Percentiles rank a stretch among this genome's conserved stretches.
Conservation (phyloP, 345 rosid genomes). For the Boechera retrofracta region DNA sequence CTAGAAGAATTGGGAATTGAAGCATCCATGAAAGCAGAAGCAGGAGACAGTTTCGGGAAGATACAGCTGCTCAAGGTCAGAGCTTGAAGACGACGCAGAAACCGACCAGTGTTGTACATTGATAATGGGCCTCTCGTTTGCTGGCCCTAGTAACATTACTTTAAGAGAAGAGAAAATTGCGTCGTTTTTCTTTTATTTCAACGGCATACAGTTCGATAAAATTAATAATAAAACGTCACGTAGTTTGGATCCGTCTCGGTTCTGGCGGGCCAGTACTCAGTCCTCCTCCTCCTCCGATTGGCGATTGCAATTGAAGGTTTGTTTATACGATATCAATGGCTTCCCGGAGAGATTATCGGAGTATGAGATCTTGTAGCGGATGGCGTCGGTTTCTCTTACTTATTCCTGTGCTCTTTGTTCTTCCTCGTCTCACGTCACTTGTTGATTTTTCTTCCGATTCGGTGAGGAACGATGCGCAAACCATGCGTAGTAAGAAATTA, state of each 20-base stretch:
- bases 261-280: constrained; percentile 11
- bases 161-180: no score
- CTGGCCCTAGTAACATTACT: not conserved
- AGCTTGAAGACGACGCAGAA: constrained; percentile 34
- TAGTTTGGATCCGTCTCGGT: not conserved
- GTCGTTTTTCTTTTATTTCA: no score
- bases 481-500: constrained; percentile 53
- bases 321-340: constrained; percentile 20
- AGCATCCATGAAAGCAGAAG: constrained; percentile 38
- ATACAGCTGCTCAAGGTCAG: constrained; percentile 22
- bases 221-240: not conserved
- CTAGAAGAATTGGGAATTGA: constrained; percentile 23
- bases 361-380: constrained; percentile 61
- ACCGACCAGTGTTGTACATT: constrained; percentile 13
- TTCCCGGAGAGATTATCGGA: constrained; percentile 49
- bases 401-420: constrained; percentile 62
- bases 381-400: constrained; percentile 70
- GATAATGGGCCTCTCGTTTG: constrained; percentile 5
- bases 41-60: not conserved
- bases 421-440: constrained; percentile 65
- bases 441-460: constrained; percentile 55
- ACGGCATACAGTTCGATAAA: constrained; percentile 8
- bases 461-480: constrained; percentile 34
- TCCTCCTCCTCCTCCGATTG: constrained; percentile 1
- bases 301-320: constrained; percentile 15